Percentiles rank a stretch among this genome's conserved stretches.
phyloP scores from a whole-genome alignment of 2,329 filamentous ascomycete species.

The Fusarium praegraminearum region DNA sequence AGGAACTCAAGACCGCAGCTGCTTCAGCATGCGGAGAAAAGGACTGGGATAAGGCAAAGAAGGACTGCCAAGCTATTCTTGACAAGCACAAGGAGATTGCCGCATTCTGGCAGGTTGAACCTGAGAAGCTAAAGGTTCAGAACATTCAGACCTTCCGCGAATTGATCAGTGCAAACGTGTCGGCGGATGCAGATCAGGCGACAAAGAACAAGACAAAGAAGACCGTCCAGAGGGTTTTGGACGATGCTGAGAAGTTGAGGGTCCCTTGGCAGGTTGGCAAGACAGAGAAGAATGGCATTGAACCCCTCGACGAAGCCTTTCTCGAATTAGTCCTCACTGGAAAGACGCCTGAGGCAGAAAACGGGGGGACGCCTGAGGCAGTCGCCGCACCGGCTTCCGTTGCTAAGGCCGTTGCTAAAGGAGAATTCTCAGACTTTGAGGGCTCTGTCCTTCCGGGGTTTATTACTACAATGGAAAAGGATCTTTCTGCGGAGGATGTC shows the following conservation, averaged over 20 bases:
- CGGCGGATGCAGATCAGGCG: background rate
- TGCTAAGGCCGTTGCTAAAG: rapidly evolving
- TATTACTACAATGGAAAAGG: constrained; percentile 2
- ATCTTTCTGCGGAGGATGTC: background rate
- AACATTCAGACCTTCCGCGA: constrained; percentile 3
- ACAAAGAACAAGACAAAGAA: constrained; percentile 7
- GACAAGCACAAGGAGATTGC: constrained; percentile 2
- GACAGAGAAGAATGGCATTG: background rate
- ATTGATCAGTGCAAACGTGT: background rate
- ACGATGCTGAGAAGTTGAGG: constrained; percentile 11
- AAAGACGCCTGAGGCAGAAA: rapidly evolving
- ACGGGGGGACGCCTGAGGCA: background rate
- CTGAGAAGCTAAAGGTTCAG: constrained; percentile 13
- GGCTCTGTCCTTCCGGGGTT: background rate
- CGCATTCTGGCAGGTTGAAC: background rate
- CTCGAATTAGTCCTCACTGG: constrained; percentile 3
- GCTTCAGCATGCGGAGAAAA: background rate
- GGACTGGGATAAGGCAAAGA: constrained; percentile 14
- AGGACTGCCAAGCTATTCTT: background rate
- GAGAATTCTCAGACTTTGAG: background rate
- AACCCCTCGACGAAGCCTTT: constrained; percentile 13
- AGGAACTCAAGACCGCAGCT: constrained; percentile 9
- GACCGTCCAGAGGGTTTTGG: background rate
- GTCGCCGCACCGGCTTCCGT: rapidly evolving
- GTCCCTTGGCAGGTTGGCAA: constrained; percentile 22